Evolutionary conservation across 73 alveolate species (phyloP).

Genomic region (Paramecium sexaurelia): DNA sequence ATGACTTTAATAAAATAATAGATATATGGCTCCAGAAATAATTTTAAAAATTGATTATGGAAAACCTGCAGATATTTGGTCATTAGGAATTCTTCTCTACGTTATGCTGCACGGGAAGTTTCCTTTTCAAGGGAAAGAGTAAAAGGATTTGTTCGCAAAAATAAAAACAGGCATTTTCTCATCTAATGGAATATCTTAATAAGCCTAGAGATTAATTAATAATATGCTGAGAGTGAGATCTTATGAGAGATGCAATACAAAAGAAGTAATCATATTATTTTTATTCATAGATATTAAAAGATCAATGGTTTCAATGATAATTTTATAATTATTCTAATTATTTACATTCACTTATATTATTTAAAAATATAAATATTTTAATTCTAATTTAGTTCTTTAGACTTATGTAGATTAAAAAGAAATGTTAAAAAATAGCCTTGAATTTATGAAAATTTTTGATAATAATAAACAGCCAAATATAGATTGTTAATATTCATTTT

Average conservation of each 20-base stretch:
- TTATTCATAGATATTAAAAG: neutral
- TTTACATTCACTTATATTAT: too few relatives aligned
- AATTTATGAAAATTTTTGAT: too few relatives aligned
- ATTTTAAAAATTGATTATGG: slow-evolving; percentile 75
- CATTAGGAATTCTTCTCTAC: slow-evolving; percentile 74
- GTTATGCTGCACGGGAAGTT: slow-evolving; percentile 72
- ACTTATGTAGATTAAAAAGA: too few relatives aligned
- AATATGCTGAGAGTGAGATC: neutral
- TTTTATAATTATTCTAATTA: neutral
- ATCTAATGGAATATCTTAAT: neutral
- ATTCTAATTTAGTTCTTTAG: too few relatives aligned
- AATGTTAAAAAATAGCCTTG: too few relatives aligned
- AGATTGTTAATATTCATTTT: too few relatives aligned
- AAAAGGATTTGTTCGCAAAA: slow-evolving; percentile 68
- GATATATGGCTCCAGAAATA: slow-evolving; percentile 85
- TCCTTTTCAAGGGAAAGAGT: slow-evolving; percentile 71
- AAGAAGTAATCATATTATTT: neutral
- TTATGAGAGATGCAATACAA: neutral
- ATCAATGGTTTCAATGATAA: neutral
- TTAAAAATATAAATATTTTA: too few relatives aligned
- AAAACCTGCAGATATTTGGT: slow-evolving; percentile 84
- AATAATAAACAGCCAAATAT: too few relatives aligned
- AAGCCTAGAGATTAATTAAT: slow-evolving; percentile 1
- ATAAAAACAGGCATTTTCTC: slow-evolving; percentile 73
- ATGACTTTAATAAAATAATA: neutral